phyloP scores from a whole-genome alignment of 2,329 filamentous ascomycete species.

The Botrytis sinoallii region DNA sequence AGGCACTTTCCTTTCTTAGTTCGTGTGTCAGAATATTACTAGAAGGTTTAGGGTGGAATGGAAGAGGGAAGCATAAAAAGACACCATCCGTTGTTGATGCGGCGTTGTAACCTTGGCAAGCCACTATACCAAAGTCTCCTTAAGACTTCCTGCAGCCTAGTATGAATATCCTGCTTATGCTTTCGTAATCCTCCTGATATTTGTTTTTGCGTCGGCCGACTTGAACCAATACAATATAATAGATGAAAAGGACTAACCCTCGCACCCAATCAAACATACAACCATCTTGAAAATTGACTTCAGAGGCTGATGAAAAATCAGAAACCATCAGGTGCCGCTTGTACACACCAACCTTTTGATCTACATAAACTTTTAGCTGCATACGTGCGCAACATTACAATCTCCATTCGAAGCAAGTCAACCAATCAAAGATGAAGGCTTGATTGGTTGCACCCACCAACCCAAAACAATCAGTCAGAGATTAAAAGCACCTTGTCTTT shows the following conservation, averaged over 20 bases:
- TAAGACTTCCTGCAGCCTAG: slow-evolving; percentile 19
- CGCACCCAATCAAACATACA: background rate
- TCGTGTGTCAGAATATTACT: slow-evolving; percentile 20
- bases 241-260: background rate
- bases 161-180: slow-evolving; percentile 9
- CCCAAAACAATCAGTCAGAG: slow-evolving; percentile 16
- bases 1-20: slow-evolving; percentile 10
- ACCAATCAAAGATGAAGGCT: slow-evolving; percentile 8
- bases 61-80: slow-evolving; percentile 7
- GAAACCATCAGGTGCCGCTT: slow-evolving; percentile 19
- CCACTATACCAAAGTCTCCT: slow-evolving; percentile 6
- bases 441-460: slow-evolving; percentile 5
- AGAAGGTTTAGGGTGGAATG: slow-evolving; percentile 10
- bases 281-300: background rate
- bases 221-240: slow-evolving; percentile 3
- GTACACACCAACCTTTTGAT: slow-evolving; percentile 20
- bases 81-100: slow-evolving; percentile 14
- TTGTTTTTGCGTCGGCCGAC: slow-evolving; percentile 8
- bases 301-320: slow-evolving; percentile 11
- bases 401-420: background rate
- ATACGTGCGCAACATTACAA: slow-evolving; percentile 19
- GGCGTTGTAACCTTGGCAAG: slow-evolving; percentile 12
- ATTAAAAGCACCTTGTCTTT: slow-evolving; percentile 12
- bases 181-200: background rate
- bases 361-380: slow-evolving; percentile 17